Evolutionary conservation across 768 basidiomycete species (phyloP), one percentile per base, ranked within the genome.

Genomic region (Coprinellus aureogranulatus): DNA sequence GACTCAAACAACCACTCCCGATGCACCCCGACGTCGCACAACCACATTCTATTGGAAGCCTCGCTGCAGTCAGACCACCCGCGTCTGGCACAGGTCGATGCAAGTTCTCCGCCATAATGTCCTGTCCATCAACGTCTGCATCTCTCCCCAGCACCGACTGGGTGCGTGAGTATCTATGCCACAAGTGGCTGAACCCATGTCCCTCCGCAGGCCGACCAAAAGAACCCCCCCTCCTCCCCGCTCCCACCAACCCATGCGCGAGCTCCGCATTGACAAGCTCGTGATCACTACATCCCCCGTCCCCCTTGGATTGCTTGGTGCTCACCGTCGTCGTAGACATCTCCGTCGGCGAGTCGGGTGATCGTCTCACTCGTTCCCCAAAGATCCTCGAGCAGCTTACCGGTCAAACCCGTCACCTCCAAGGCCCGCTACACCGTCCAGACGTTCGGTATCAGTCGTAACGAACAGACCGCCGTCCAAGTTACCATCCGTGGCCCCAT

Each of bases 351-450:
- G 97, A 98, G 83, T 98, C 95, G 68, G 96, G 96, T 78, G 96
- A 99, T 85, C 86, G 96, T 72, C 83, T 98, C 68, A 99, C 96
- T 65, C 91, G 96, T 80, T 96, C 96, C 52, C 94, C 96, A 73
- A 99, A 99, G 80, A 96, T 98, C 67, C 82, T 99, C 68, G 96
- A 99, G 79, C 96, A 99, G 78, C 89, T 99, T 62, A 99, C 96
- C 67, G 96, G 96, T 67, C 96, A 99, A 83, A 92, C 96, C 48
- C 71, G 96, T 99, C 67, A 97, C 95, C 66, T 98, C 95, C 73
- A 99, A 98, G 85, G 97, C 96, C 61, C 92, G 97, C 65, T 98
- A 96, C 89, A 98, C 97, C 71, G 94, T 98, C 77, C 94, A 95
- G 66, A 90, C 91, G 49, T 99, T 99, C 81, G 90, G 92, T 70